A percentile compares a stretch with the other conserved stretches of the same genome.
Conservation (phyloP, 1,284 basidiomycete species). For the Gomphus bonarii region DNA sequence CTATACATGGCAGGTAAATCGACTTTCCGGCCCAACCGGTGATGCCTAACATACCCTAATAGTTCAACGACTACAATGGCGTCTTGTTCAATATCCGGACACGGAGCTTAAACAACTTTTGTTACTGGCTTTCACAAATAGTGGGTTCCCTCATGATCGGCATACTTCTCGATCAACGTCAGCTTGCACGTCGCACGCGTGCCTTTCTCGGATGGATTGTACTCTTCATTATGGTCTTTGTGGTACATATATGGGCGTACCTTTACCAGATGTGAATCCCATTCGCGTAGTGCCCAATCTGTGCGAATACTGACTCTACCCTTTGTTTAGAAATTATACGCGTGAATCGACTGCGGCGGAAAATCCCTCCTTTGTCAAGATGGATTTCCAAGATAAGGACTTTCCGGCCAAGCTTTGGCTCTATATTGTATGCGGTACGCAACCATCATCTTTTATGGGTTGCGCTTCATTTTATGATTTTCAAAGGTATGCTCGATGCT, state of each 20-base stretch:
- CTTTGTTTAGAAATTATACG: constrained; percentile 41
- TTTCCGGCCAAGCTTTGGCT: constrained; percentile 46
- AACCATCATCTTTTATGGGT: not conserved
- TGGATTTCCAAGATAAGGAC: constrained; percentile 42
- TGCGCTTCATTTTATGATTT: not conserved
- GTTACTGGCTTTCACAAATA: constrained; percentile 62
- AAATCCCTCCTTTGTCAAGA: constrained; percentile 24
- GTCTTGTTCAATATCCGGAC: constrained; percentile 59
- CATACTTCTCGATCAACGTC: constrained; percentile 45
- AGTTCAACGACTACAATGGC: constrained; percentile 60
- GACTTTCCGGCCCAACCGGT: not conserved
- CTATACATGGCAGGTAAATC: constrained; percentile 52
- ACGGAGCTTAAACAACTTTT: constrained; percentile 53
- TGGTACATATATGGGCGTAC: constrained; percentile 58
- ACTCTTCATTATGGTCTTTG: constrained; percentile 49
- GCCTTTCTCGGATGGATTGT: constrained; percentile 55
- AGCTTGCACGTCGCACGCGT: constrained; percentile 44
- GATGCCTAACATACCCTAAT: constrained; percentile 6
- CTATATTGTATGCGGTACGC: constrained; percentile 45
- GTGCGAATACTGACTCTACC: not conserved
- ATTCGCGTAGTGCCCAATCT: not conserved
- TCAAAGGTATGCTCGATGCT: constrained; percentile 31
- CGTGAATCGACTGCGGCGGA: constrained; percentile 33
- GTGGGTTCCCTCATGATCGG: constrained; percentile 55
- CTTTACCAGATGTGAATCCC: constrained; percentile 52